phyloP scores from a whole-genome alignment of 176 grass and related monocot genomes.

The Eragrostis curvula region DNA sequence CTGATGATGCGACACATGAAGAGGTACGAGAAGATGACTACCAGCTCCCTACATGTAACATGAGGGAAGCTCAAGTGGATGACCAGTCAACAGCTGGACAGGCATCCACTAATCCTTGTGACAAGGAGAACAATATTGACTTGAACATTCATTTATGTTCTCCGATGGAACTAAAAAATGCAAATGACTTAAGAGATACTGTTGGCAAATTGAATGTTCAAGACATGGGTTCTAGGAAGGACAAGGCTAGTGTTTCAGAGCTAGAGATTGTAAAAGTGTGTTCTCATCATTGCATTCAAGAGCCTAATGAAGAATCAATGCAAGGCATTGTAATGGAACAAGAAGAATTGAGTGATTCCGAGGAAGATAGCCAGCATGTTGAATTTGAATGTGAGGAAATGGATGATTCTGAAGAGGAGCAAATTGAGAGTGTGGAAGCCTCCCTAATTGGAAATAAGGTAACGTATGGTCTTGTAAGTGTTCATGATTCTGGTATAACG shows the following conservation, averaged over 20 bases:
- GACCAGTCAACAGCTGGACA: slow-evolving; percentile 42
- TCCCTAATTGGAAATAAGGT: slow-evolving; percentile 54
- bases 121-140: slow-evolving; percentile 69
- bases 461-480: slow-evolving; percentile 8
- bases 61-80: slow-evolving; percentile 40
- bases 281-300: slow-evolving; percentile 45
- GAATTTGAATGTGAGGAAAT: slow-evolving; percentile 94
- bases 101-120: slow-evolving; percentile 43
- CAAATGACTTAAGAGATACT: slow-evolving; percentile 40
- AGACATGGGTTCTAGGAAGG: slow-evolving; percentile 38
- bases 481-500: slow-evolving; percentile 28
- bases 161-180: slow-evolving; percentile 42
- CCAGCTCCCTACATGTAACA: slow-evolving; percentile 13
- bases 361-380: slow-evolving; percentile 75
- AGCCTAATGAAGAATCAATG: slow-evolving; percentile 66
- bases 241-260: slow-evolving; percentile 34
- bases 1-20: slow-evolving; percentile 42
- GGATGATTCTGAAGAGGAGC: slow-evolving; percentile 84
- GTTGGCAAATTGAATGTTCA: slow-evolving; percentile 19
- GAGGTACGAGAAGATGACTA: slow-evolving; percentile 43
- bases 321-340: slow-evolving; percentile 93
- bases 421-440: slow-evolving; percentile 44
- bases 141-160: slow-evolving; percentile 80
- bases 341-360: slow-evolving; percentile 92
- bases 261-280: slow-evolving; percentile 42